phyloP scores from a whole-genome alignment of 805 yeast species.

The Candida glaebosa region DNA sequence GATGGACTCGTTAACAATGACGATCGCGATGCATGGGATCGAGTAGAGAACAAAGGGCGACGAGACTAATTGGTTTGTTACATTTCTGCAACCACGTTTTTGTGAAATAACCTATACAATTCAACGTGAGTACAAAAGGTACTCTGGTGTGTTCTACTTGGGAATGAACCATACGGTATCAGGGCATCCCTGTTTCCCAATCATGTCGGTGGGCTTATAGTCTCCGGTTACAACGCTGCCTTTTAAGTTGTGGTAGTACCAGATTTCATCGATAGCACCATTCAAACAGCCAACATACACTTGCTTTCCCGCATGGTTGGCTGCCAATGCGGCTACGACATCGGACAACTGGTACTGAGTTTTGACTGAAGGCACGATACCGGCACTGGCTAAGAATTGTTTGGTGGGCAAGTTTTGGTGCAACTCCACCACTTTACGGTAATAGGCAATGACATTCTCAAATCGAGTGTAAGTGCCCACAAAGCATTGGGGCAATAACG shows the following conservation, averaged over 20 bases:
- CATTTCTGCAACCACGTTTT: background rate
- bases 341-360: slow-evolving; percentile 31
- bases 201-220: slow-evolving; percentile 56
- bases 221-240: slow-evolving; percentile 71
- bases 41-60: too few relatives aligned
- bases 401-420: slow-evolving; percentile 31
- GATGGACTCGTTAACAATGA: too few relatives aligned
- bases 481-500: slow-evolving; percentile 35
- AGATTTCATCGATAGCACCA: slow-evolving; percentile 55
- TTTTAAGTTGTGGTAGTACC: slow-evolving; percentile 78
- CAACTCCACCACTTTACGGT: slow-evolving; percentile 24
- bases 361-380: slow-evolving; percentile 33
- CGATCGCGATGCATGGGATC: too few relatives aligned
- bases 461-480: slow-evolving; percentile 18
- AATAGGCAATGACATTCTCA: slow-evolving; percentile 27
- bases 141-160: slow-evolving; percentile 7
- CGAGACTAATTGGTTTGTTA: too few relatives aligned
- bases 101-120: too few relatives aligned
- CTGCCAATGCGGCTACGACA: slow-evolving; percentile 28
- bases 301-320: slow-evolving; percentile 25
- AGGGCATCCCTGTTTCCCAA: slow-evolving; percentile 63
- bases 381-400: slow-evolving; percentile 30
- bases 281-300: slow-evolving; percentile 36
- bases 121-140: background rate
- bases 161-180: slow-evolving; percentile 35